Evolutionary conservation across 169 alveolate genomes (phyloP).

Genomic region (Cytauxzoon felis): DNA sequence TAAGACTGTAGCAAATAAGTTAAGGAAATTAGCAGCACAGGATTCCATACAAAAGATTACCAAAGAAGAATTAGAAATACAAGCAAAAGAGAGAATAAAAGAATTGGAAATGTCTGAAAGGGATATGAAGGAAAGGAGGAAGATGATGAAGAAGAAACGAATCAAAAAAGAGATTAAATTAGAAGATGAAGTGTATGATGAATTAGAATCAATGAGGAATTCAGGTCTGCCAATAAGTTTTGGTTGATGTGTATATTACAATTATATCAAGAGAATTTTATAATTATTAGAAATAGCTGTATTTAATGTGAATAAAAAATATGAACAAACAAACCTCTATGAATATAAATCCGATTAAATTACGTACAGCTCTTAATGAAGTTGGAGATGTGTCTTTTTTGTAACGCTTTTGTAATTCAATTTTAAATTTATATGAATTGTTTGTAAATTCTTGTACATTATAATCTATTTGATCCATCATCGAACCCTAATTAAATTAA

Average conservation of each 20-base stretch:
- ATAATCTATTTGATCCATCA: slow-evolving; percentile 63
- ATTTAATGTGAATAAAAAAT: background rate
- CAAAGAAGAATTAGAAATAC: slow-evolving; percentile 48
- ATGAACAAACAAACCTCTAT: slow-evolving; percentile 22
- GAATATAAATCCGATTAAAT: slow-evolving; percentile 32
- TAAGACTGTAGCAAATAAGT: slow-evolving; percentile 78
- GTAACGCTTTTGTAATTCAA: slow-evolving; percentile 16
- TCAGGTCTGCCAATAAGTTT: slow-evolving; percentile 55
- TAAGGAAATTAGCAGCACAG: slow-evolving; percentile 61
- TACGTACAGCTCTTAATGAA: slow-evolving; percentile 41
- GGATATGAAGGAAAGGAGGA: slow-evolving; percentile 35
- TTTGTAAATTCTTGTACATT: slow-evolving; percentile 44
- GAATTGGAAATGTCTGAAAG: slow-evolving; percentile 57
- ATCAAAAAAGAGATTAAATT: slow-evolving; percentile 6
- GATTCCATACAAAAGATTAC: slow-evolving; percentile 11
- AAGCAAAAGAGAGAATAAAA: slow-evolving; percentile 48
- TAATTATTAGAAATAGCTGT: slow-evolving; percentile 19
- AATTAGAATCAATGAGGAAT: slow-evolving; percentile 31
- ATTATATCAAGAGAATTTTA: slow-evolving; percentile 46
- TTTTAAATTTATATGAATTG: slow-evolving; percentile 34
- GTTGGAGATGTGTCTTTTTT: slow-evolving; percentile 39
- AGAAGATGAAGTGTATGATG: slow-evolving; percentile 20
- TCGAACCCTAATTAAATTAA: slow-evolving; percentile 44
- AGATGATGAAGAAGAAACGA: slow-evolving; percentile 37
- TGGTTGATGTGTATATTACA: background rate